These are phyloP conservation scores for Stereum hirsutum DNA, from an alignment of 1,284 basidiomycete species.

Conservation along the genomic window DNA sequence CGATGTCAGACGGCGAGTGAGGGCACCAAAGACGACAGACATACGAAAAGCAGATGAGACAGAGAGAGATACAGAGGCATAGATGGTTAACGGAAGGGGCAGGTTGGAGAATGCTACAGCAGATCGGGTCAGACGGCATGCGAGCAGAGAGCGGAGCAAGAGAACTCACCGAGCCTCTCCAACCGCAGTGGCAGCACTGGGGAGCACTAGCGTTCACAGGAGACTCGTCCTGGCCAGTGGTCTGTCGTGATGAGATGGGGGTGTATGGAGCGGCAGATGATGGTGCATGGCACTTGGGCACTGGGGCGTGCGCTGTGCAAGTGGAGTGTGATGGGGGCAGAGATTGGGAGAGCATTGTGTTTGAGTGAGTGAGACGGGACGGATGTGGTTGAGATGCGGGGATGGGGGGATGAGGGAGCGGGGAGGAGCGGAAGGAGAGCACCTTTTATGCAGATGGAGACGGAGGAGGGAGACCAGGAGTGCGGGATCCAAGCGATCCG, in stretches of 20 bases:
- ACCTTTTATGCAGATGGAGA: conserved; percentile 11
- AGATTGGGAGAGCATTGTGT: conserved; percentile 16
- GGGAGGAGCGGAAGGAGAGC: conserved; percentile 5
- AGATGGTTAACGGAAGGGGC: conserved; percentile 47
- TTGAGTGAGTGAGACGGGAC: conserved; percentile 1
- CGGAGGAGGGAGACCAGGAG: conserved; percentile 1
- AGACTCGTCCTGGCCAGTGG: conserved; percentile 10
- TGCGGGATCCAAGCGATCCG: too few species aligned
- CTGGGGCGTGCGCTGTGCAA: conserved; percentile 12
- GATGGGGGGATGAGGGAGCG: conserved; percentile 7
- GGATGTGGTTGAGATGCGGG: conserved; percentile 8
- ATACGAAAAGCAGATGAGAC: too few species aligned
- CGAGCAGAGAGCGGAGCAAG: too few species aligned
- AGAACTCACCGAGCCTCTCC: conserved; percentile 55
- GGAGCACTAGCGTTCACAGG: conserved; percentile 35
- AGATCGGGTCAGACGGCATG: too few species aligned
- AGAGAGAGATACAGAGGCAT: conserved; percentile 3
- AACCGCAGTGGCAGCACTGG: conserved; percentile 71
- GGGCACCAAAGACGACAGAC: too few species aligned
- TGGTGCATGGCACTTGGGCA: conserved; percentile 8
- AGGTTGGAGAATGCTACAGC: conserved; percentile 56
- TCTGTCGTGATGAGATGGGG: conserved; percentile 12
- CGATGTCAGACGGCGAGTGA: too few species aligned
- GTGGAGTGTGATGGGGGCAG: conserved; percentile 7
- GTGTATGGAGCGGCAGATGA: conserved; percentile 3